phyloP scores from a whole-genome alignment of 179 eudicot species.

The Pouteria campechiana region DNA sequence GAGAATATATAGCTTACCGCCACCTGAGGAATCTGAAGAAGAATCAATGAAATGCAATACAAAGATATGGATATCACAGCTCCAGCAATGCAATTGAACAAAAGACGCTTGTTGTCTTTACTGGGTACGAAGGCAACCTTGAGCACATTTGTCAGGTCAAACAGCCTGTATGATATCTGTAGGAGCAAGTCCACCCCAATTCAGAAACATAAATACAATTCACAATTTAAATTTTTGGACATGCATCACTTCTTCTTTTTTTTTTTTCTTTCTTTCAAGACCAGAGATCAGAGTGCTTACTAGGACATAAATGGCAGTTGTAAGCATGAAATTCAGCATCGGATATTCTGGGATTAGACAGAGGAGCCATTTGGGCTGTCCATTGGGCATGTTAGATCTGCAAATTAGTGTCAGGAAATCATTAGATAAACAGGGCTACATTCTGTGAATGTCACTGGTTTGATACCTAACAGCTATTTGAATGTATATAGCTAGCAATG shows the following conservation, averaged over 20 bases:
- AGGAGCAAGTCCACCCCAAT: slow-evolving; percentile 5
- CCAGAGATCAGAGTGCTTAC: too few relatives aligned
- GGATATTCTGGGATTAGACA: slow-evolving; percentile 82
- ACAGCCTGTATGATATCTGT: slow-evolving; percentile 80
- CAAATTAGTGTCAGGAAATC: slow-evolving; percentile 5
- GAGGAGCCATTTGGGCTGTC: slow-evolving; percentile 95
- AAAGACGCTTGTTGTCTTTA: slow-evolving; percentile 62
- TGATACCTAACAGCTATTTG: too few relatives aligned
- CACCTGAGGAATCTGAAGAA: slow-evolving; percentile 54
- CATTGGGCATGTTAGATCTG: slow-evolving; percentile 87
- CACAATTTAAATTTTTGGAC: too few relatives aligned
- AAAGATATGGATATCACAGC: slow-evolving; percentile 47
- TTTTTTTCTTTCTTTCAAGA: too few relatives aligned
- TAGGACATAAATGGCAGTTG: slow-evolving; percentile 74
- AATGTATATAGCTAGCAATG: too few relatives aligned
- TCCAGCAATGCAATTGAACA: slow-evolving; percentile 65
- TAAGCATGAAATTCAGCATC: slow-evolving; percentile 92
- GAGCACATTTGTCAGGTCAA: slow-evolving; percentile 75
- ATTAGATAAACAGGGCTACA: too few relatives aligned
- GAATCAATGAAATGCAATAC: slow-evolving; percentile 59
- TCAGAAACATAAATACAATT: background rate
- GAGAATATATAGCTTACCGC: slow-evolving; percentile 17
- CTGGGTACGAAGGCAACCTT: slow-evolving; percentile 73
- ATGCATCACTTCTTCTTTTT: too few relatives aligned
- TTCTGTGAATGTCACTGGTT: too few relatives aligned